Percentiles rank a stretch among this genome's conserved stretches.
These are phyloP conservation scores for Obba rivulosa DNA, from an alignment of 768 basidiomycete genomes.

Conservation along the genomic window DNA sequence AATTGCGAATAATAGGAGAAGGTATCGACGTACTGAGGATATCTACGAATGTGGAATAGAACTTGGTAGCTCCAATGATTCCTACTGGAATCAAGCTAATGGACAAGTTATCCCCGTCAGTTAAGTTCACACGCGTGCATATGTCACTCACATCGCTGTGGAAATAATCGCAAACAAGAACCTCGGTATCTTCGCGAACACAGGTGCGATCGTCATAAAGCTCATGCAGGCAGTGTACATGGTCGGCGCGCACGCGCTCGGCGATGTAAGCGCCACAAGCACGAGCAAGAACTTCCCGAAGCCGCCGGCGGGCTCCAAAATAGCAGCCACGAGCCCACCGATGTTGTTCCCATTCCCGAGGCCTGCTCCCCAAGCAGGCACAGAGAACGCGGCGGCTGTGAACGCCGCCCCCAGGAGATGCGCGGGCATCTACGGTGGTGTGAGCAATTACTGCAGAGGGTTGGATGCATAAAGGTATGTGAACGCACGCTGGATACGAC, in stretches of 20 bases:
- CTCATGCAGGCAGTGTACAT: slow-evolving; percentile 52
- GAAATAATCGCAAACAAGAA: slow-evolving; percentile 41
- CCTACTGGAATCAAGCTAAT: slow-evolving; percentile 40
- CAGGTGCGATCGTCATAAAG: slow-evolving; percentile 33
- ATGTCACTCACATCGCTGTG: slow-evolving; percentile 34
- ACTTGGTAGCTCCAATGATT: slow-evolving; percentile 38
- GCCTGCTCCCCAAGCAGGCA: slow-evolving; percentile 36
- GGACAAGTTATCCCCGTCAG: neutral
- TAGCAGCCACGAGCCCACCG: slow-evolving; percentile 42
- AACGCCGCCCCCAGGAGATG: slow-evolving; percentile 43
- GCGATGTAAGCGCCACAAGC: slow-evolving; percentile 41
- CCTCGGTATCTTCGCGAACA: slow-evolving; percentile 34
- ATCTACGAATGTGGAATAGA: slow-evolving; percentile 42
- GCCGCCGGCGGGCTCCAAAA: slow-evolving; percentile 31
- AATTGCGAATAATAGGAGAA: too few relatives aligned
- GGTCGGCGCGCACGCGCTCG: slow-evolving; percentile 51
- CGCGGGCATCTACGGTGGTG: slow-evolving; percentile 27
- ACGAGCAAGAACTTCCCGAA: slow-evolving; percentile 43
- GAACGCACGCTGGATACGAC: slow-evolving; percentile 34
- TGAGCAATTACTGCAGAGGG: neutral
- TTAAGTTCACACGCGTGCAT: neutral
- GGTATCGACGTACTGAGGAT: slow-evolving; percentile 32
- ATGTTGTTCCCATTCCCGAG: slow-evolving; percentile 34
- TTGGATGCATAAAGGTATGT: neutral
- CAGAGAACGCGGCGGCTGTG: slow-evolving; percentile 33